Percentiles rank a stretch among this genome's conserved stretches.
phyloP scores from a whole-genome alignment of 2,329 filamentous ascomycete genomes.

The Colletotrichum sp. region DNA sequence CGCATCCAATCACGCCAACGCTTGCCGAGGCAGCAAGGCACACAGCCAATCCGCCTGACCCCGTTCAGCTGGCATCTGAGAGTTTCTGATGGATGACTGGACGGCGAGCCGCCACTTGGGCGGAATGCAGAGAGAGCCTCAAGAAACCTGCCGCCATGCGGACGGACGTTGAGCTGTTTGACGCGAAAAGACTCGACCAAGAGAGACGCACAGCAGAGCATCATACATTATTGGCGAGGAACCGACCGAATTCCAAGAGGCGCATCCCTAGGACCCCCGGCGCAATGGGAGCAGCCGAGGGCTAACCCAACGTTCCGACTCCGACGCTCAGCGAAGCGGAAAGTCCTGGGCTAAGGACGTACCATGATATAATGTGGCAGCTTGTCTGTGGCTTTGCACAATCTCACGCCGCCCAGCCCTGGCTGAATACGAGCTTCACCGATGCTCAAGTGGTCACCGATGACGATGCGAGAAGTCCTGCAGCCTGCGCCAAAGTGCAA shows the following conservation, averaged over 20 bases:
- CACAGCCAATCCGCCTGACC: neutral
- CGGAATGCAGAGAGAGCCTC: neutral
- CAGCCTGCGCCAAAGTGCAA: neutral
- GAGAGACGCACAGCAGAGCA: neutral
- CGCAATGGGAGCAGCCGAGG: neutral
- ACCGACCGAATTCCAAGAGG: neutral
- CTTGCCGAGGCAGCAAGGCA: constrained; percentile 8
- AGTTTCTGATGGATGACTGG: neutral
- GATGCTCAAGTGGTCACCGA: neutral
- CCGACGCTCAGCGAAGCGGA: neutral
- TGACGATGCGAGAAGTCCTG: neutral
- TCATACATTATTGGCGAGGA: neutral
- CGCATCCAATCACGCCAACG: neutral
- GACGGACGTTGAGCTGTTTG: neutral
- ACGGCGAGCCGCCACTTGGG: neutral
- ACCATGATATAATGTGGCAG: neutral
- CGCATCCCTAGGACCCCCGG: neutral
- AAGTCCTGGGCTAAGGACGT: neutral
- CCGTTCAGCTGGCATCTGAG: neutral
- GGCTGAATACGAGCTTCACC: neutral
- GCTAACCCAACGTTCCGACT: neutral
- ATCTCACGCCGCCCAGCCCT: neutral
- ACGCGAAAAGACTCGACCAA: neutral
- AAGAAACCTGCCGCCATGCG: neutral
- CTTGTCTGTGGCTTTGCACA: neutral